These are phyloP conservation scores for Geosiphon pyriformis DNA, from an alignment of 192 early-diverging fungal species.

Conservation along the genomic window DNA sequence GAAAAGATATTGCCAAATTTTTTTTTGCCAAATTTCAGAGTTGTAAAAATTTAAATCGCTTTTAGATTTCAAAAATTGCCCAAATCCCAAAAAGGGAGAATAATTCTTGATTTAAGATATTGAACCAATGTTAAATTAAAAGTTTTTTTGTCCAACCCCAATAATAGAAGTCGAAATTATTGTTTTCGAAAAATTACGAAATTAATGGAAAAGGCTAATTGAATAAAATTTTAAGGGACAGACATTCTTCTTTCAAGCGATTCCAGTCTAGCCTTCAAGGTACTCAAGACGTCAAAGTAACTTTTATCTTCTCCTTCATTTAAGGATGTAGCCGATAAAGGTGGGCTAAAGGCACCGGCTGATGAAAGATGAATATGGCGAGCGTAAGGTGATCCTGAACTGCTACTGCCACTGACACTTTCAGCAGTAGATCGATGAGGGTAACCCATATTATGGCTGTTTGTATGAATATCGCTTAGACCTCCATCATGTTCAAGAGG, in stretches of 20 bases:
- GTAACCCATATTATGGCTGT: conserved; percentile 11
- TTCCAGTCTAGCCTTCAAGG: conserved; percentile 1
- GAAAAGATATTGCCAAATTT: no score
- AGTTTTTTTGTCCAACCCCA: no score
- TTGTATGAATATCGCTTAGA: conserved; percentile 13
- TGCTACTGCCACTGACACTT: not conserved
- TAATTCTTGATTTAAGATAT: no score
- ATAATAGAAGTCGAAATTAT: no score
- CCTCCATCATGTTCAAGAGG: conserved; percentile 15
- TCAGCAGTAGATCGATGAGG: not conserved
- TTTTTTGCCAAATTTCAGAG: no score
- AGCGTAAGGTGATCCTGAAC: not conserved
- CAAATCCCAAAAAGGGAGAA: no score
- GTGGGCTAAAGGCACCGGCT: not conserved
- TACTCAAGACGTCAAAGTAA: conserved; percentile 7
- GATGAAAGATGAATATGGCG: not conserved
- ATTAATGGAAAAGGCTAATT: not conserved
- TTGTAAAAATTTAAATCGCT: no score
- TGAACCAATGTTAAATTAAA: no score
- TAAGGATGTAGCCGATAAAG: not conserved
- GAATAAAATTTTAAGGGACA: conserved; percentile 12
- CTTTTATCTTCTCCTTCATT: not conserved
- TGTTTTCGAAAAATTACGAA: not conserved
- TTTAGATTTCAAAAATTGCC: no score
- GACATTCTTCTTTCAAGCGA: conserved; percentile 19